Percentiles rank a stretch among this genome's conserved stretches.
phyloP scores from a whole-genome alignment of 352 stramenopile species.

The Pythium brachiatum region DNA sequence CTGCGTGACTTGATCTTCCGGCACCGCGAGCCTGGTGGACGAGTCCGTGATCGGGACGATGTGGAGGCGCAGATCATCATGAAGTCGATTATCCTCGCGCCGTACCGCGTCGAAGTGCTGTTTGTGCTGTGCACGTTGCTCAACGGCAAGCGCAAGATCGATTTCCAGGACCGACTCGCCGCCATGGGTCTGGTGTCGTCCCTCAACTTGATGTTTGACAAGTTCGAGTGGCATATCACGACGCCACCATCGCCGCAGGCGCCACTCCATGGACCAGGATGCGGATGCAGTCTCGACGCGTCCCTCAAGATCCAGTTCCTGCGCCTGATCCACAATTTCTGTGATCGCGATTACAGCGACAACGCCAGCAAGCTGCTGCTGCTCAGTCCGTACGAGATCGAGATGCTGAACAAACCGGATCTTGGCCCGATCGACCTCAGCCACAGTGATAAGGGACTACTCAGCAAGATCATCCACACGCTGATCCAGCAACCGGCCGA shows the following conservation, averaged over 20 bases:
- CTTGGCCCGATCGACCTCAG: conserved; percentile 53
- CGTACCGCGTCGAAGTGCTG: conserved; percentile 95
- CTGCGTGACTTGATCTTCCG: conserved; percentile 74
- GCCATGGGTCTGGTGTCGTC: conserved; percentile 89
- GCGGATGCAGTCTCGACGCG: conserved; percentile 94
- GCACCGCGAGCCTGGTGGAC: conserved; percentile 39
- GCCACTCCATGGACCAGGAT: conserved; percentile 77
- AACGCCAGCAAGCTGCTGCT: conserved; percentile 81
- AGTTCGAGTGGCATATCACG: conserved; percentile 85
- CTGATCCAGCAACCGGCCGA: conserved; percentile 90
- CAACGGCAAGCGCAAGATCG: conserved; percentile 93
- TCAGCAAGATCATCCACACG: conserved; percentile 90
- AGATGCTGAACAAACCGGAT: conserved; percentile 46
- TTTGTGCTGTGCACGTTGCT: conserved; percentile 96
- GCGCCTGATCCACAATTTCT: conserved; percentile 96
- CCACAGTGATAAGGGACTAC: conserved; percentile 76
- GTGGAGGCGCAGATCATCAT: conserved; percentile 84
- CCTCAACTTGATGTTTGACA: conserved; percentile 93
- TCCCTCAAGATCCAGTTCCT: conserved; percentile 96
- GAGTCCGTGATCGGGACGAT: conserved; percentile 54
- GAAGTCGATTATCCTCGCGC: conserved; percentile 90
- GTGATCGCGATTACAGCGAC: conserved; percentile 91
- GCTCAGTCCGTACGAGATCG: conserved; percentile 64
- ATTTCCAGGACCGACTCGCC: conserved; percentile 88
- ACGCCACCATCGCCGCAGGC: conserved; percentile 43